These are phyloP conservation scores for Tricholoma furcatifolium DNA, from an alignment of 768 basidiomycete genomes.

Conservation along the genomic window DNA sequence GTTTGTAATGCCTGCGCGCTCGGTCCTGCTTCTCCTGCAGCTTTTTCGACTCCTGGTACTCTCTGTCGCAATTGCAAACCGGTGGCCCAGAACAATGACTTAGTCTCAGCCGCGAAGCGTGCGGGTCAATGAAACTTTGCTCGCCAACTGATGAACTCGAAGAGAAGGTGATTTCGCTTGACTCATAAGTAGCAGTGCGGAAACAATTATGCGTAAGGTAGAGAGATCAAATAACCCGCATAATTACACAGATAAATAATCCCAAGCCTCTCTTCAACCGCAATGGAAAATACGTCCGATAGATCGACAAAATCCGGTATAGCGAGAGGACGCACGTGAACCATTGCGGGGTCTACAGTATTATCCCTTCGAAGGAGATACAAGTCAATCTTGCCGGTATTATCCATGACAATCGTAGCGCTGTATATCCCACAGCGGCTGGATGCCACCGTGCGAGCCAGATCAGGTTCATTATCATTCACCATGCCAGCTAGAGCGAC, in stretches of 20 bases:
- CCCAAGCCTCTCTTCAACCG: slow-evolving; percentile 15
- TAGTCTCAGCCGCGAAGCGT: too few relatives aligned
- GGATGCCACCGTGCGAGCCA: background rate
- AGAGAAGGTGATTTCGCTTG: too few relatives aligned
- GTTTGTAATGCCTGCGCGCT: too few relatives aligned
- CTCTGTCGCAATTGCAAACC: too few relatives aligned
- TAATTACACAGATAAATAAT: slow-evolving; percentile 14
- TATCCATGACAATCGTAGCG: background rate
- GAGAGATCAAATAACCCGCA: slow-evolving; percentile 9
- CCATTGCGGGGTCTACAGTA: background rate
- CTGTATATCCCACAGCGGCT: slow-evolving; percentile 10
- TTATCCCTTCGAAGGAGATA: slow-evolving; percentile 3
- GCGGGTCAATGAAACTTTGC: too few relatives aligned
- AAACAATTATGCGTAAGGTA: slow-evolving; percentile 13
- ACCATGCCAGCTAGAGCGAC: background rate
- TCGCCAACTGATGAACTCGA: too few relatives aligned
- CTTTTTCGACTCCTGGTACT: too few relatives aligned
- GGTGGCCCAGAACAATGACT: too few relatives aligned
- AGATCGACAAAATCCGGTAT: slow-evolving; percentile 11
- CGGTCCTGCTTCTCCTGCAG: too few relatives aligned
- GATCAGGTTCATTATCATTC: background rate
- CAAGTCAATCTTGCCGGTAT: background rate
- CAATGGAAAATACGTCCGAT: slow-evolving; percentile 3
- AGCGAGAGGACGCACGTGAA: slow-evolving; percentile 5
- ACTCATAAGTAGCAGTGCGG: too few relatives aligned